Evolutionary conservation across 768 basidiomycete species (phyloP).

Genomic region (Lentinula edodes): DNA sequence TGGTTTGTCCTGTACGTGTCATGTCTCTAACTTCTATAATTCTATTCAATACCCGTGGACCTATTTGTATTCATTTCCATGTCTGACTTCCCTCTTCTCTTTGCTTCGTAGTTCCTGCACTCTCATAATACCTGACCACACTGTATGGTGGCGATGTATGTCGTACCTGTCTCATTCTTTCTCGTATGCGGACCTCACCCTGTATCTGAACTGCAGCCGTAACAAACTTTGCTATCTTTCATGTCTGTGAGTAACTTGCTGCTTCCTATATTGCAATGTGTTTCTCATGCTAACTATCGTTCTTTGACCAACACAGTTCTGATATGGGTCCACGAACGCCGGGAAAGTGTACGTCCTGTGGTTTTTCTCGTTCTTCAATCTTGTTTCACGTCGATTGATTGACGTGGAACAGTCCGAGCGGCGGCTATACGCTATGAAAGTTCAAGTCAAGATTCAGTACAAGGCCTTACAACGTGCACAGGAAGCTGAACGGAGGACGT

Average conservation of each 20-base stretch:
- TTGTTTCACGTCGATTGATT: background rate
- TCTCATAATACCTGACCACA: slow-evolving; percentile 12
- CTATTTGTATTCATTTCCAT: background rate
- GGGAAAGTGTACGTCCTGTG: slow-evolving; percentile 17
- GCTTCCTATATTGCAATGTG: slow-evolving; percentile 1
- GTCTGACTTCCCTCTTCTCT: background rate
- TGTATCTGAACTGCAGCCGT: slow-evolving; percentile 24
- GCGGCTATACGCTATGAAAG: slow-evolving; percentile 41
- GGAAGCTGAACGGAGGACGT: slow-evolving; percentile 1
- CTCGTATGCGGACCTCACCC: background rate
- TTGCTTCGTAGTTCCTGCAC: background rate
- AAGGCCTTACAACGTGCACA: slow-evolving; percentile 35
- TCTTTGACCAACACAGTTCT: background rate
- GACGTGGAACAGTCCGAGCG: slow-evolving; percentile 33
- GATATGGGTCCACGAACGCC: slow-evolving; percentile 16
- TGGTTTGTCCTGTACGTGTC: slow-evolving; percentile 32
- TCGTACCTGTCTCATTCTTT: background rate
- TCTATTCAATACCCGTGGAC: no score
- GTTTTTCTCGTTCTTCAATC: background rate
- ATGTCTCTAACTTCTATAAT: background rate
- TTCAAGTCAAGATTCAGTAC: slow-evolving; percentile 48
- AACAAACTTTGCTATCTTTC: slow-evolving; percentile 50
- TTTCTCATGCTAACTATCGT: slow-evolving; percentile 21
- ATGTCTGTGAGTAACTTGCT: slow-evolving; percentile 26
- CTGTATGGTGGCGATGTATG: slow-evolving; percentile 12